Base-by-base conservation (phyloP, 2,329 filamentous ascomycete genomes). In the Fusarium subglutinans region DNA sequence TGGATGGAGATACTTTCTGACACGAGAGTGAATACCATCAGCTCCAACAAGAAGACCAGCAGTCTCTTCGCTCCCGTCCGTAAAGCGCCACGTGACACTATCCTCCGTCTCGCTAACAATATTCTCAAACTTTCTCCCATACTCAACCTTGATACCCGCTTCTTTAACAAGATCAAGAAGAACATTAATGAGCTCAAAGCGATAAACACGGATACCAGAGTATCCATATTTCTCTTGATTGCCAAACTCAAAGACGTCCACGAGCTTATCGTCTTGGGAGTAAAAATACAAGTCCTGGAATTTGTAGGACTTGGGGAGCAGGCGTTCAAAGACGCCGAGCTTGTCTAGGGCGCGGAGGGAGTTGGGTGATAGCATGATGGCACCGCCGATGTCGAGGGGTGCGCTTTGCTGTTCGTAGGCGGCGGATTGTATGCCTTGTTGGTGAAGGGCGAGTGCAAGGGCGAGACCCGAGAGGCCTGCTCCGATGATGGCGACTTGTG, bases 321-420 rank as follows among this genome's bases (percentile, higher is more conserved):
- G 81, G 6, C 82, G 81, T 3, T 83, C 51, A 73, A 89, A 89
- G 6, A 90, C 80, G 1, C 82, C 85, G 0, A 91, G 79, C 0
- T 76, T 78, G 69, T 90, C 86, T 0, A 91, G 83, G 44, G 90
- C 82, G 8, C 84, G 83, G 3, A 91, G 83, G 0, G 88, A 87
- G 60, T 91, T 91, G 10, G 89, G 89, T 0, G 88, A 89, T 6
- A 91, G 84, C 86, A 90, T 89, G 37, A 91, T 82, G 2, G 87
- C 88, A 6, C 89, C 89, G 24, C 87, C 86, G 30, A 86, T 85
- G 66, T 86, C 83, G 5, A 85, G 82, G 4, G 85, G 81, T 0
- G 83, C 82, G 1, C 80, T 66, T 14, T 86, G 84, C 20, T 83
- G 81, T 69, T 91, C 89, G 69, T 89, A 90, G 57, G 91, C 80